Conservation (phyloP, 2,329 filamentous ascomycete species). For the Colletotrichum tropicicola region DNA sequence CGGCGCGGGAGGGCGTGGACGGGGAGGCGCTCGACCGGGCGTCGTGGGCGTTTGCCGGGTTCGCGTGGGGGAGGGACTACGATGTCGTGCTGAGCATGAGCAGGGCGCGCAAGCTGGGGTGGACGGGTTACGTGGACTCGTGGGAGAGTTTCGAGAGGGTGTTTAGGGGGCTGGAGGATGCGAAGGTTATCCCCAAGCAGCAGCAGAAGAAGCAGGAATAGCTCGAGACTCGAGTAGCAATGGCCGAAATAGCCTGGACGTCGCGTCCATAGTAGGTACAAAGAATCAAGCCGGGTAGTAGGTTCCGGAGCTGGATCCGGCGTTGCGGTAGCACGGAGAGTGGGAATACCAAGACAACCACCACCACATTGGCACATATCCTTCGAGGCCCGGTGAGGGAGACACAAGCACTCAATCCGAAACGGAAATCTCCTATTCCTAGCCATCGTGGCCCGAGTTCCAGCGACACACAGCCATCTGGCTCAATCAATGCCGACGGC, state of each 20-base stretch:
- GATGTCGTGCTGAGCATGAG: slow-evolving; percentile 50
- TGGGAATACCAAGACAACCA: not conserved
- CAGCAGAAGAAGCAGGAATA: too few species aligned
- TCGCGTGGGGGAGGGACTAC: slow-evolving; percentile 51
- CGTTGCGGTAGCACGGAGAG: not conserved
- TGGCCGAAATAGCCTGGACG: not conserved
- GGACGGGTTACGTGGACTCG: slow-evolving; percentile 43
- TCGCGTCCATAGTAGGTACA: not conserved
- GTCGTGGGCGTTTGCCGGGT: slow-evolving; percentile 52
- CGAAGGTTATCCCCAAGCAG: slow-evolving; percentile 35
- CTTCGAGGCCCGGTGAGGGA: not conserved
- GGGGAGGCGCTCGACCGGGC: too few species aligned
- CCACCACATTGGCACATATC: not conserved
- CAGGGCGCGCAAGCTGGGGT: slow-evolving; percentile 53
- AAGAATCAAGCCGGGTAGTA: not conserved
- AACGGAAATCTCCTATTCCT: slow-evolving; percentile 19
- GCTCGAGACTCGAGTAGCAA: too few species aligned
- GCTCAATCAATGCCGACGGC: not conserved
- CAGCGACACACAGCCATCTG: not conserved
- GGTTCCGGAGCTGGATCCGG: slow-evolving; percentile 1
- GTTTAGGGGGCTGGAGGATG: slow-evolving; percentile 37
- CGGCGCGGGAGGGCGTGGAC: slow-evolving; percentile 46
- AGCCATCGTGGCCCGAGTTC: not conserved
- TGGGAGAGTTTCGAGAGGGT: slow-evolving; percentile 32
- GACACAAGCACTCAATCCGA: not conserved